Evolutionary conservation across 2,329 filamentous ascomycete genomes (phyloP), one percentile per base, ranked within the genome.

Genomic region (Fusarium pilosicola): DNA sequence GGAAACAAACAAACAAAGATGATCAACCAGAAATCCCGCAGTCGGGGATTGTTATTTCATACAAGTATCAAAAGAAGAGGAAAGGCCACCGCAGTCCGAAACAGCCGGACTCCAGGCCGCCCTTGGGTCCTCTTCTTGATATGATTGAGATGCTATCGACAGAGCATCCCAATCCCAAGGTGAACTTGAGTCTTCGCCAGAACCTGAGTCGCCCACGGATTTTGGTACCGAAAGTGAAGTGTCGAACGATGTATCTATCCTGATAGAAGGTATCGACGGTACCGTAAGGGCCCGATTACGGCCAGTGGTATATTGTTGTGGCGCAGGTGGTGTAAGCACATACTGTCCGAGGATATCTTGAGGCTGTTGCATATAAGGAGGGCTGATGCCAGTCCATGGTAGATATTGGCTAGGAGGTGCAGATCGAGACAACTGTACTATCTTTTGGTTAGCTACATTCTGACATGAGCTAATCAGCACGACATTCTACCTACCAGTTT

Each of bases 141-240:
- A 68, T 20, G 69, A 72, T 26, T 63, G 68, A 28, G 71, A 73
- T 32, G 55, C 58, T 24, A 60, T 38, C 8, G 71, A 74, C 14
- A 46, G 26, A 12, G 60, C 54, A 34, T 74, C 71, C 71, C 68
- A 74, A 8, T 74, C 71, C 71, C 68, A 72, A 9, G 65, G 65
- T 17, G 71, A 74, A 36, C 71, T 51, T 24, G 62, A 68, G 20
- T 74, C 71, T 32, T 71, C 71, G 12, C 63, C 68, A 39, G 71
- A 74, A 13, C 71, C 73, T 17, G 71, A 74, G 15, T 74, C 71
- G 30, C 42, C 59, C 30, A 52, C 22, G 18, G 69, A 24, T 28
- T 45, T 44, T 18, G 66, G 58, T 7, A 71, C 41, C 1, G 52
- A 51, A 12, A 59, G 28, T 18, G 71, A 49, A 38, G 57, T 57